Base-by-base conservation (phyloP, 148 eudicot genomes). In the Cornus suecica region DNA sequence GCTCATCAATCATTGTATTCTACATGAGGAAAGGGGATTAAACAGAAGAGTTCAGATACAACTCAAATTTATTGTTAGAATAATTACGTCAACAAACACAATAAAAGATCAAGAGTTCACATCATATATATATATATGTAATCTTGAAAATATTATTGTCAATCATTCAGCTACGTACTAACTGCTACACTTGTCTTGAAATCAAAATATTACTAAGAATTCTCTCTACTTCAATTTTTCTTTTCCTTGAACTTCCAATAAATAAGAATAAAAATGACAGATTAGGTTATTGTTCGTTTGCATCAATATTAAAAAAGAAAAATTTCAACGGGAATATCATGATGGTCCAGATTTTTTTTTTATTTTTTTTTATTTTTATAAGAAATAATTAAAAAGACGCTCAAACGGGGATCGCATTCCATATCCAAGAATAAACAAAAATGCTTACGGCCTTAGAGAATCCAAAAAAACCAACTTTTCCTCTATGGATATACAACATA, bases 1-100 rank as follows among this genome's bases (percentile, higher is more conserved):
- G 97, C 62, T 90, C 95, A 73, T 94, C 98, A 68, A 92, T 86
- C 66, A 90, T 52, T 52, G 88, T 76, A 75, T 94, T 94, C 98
- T 94, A 82, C 86, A 87, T 30, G 27, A 34, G 67, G 52, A 74
- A 75, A 75, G 63, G 31, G 29, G 67, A 65, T 26, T 37, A 11
- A 5, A 22, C 22, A 63, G 29, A 70, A 63, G 18, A 74, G 24
- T 16, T 74, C 52, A 58, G 23, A 69, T 48, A 68, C 27, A 68
- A 16, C 41, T 70, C 25, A 51, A 56, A 51, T 68, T 29, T 71
- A 54, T 14, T n/a, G 31, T 61, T 24, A 29, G 10, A 30, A 54
- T 25, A 27, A 28, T 15, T 58, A 34, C 58, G 6, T 28, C 14
- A 34, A 13, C 34, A 16, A 16, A 27, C 8, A 26, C 8, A 18